Evolutionary conservation across 148 eudicot species (phyloP).

Genomic region (Chenopodium suecicum): DNA sequence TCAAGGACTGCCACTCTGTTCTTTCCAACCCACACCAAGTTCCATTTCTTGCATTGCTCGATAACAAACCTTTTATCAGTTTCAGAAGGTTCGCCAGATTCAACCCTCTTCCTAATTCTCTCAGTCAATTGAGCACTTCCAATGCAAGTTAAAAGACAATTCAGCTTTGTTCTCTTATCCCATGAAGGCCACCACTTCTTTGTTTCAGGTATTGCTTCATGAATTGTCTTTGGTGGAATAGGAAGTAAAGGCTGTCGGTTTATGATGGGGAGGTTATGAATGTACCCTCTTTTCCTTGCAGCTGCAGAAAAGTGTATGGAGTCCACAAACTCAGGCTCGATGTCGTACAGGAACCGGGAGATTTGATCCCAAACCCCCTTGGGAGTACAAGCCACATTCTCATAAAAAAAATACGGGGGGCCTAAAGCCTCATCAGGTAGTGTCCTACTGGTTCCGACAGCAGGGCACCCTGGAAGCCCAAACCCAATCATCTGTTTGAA

Average conservation of each 20-base stretch:
- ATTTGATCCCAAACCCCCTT: constrained; percentile 24
- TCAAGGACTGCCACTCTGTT: constrained; percentile 26
- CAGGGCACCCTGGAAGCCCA: constrained; percentile 20
- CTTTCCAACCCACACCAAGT: constrained; percentile 35
- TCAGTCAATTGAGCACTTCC: constrained; percentile 32
- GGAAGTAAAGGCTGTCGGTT: constrained; percentile 26
- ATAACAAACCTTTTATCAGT: constrained; percentile 10
- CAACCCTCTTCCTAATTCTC: constrained; percentile 18
- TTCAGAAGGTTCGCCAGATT: constrained; percentile 16
- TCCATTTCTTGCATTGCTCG: constrained; percentile 31
- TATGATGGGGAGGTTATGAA: constrained; percentile 32
- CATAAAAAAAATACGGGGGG: constrained; percentile 30
- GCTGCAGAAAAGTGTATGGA: constrained; percentile 33
- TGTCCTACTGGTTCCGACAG: neutral
- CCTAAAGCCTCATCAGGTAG: constrained; percentile 4
- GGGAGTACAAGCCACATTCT: constrained; percentile 28
- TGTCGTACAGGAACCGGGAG: constrained; percentile 20
- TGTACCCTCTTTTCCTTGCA: constrained; percentile 33
- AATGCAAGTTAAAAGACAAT: constrained; percentile 32
- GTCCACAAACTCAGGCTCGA: constrained; percentile 31
- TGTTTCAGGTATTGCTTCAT: constrained; percentile 31
- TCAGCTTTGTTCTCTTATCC: constrained; percentile 28
- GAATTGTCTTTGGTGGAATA: constrained; percentile 29
- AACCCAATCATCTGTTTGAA: constrained; percentile 27
- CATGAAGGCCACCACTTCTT: constrained; percentile 32